phyloP scores from a whole-genome alignment of 1,139 yeast species.

The Taphrina communis region DNA sequence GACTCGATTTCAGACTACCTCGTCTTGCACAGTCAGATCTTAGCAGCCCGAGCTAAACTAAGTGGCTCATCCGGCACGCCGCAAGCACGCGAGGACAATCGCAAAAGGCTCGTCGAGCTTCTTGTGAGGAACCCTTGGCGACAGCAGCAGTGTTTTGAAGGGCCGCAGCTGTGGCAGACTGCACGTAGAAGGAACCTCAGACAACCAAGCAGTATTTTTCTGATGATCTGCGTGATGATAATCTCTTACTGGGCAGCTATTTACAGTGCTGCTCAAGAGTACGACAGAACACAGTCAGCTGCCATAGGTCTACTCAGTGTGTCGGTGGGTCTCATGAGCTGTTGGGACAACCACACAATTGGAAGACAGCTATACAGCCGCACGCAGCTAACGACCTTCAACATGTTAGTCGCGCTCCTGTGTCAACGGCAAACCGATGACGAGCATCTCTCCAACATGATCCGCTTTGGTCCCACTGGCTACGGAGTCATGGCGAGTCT shows the following conservation, averaged over 20 bases:
- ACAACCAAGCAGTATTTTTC: too few species aligned
- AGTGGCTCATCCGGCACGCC: too few species aligned
- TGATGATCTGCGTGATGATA: too few species aligned
- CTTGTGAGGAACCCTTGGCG: too few species aligned
- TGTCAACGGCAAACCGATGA: background rate
- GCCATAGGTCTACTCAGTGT: background rate
- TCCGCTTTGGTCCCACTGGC: background rate
- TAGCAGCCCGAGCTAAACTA: too few species aligned
- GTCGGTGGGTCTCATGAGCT: background rate
- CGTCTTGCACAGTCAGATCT: too few species aligned
- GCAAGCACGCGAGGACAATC: too few species aligned
- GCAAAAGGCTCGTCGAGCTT: too few species aligned
- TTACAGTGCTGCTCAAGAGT: background rate
- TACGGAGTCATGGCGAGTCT: background rate
- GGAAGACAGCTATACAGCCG: background rate
- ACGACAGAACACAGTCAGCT: background rate
- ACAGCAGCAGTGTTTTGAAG: too few species aligned
- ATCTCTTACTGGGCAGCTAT: background rate
- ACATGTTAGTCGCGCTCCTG: background rate
- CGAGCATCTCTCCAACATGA: background rate
- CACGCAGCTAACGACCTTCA: background rate
- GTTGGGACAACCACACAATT: background rate
- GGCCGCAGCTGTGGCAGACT: too few species aligned
- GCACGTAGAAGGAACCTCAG: too few species aligned
- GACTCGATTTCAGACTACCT: too few species aligned